Evolutionary conservation across 73 alveolate genomes (phyloP), one percentile per base, ranked within the genome.

Genomic region (Paramecium caudatum): DNA sequence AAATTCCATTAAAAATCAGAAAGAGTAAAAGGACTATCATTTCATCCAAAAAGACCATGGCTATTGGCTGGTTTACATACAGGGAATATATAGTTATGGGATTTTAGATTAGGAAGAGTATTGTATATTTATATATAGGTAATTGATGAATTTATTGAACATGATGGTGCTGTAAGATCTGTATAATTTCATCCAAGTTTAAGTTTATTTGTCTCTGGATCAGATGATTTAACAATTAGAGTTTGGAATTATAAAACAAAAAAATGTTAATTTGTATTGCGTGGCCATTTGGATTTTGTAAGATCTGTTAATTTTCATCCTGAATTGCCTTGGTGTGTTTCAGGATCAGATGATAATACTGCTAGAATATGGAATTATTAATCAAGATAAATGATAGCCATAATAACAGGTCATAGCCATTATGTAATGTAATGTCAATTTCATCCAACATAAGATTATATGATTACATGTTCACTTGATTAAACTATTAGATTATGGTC

Each of bases 361-460:
- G 82, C 98, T 83, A 96, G 99, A 68, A 96, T 98, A 21, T 98
- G 99, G 99, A 98, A 98, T 92, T 98, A 99, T 99, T 96, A 98
- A 92, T 92, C 95, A 36, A 91, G 99, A 39, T 87, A 92, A 81
- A 90, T 96, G 91, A 82, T 95, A 50, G 97, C 98, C 61, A 94
- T 95, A 21, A 92, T 98, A 21, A 95, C 99, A 5, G 99, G 99
- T 1, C 99, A 98, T 94, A 95, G 96, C 70, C 99, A 98, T 93
- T 98, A 98, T 91, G 99, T 98, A 3, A 98, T 98, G 99, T 94
- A 99, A 82, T 99, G 99, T 10, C 94, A 95, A 61, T 98, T 98
- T 95, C 99, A 98, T 86, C 99, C 98, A n/a, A 92, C 94, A 46
- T 98, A 98, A 83, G 99, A 98, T 85, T 91, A 97, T 91, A 93